Conservation (phyloP, 2,329 filamentous ascomycete species). For the Fusarium xyrophilum region DNA sequence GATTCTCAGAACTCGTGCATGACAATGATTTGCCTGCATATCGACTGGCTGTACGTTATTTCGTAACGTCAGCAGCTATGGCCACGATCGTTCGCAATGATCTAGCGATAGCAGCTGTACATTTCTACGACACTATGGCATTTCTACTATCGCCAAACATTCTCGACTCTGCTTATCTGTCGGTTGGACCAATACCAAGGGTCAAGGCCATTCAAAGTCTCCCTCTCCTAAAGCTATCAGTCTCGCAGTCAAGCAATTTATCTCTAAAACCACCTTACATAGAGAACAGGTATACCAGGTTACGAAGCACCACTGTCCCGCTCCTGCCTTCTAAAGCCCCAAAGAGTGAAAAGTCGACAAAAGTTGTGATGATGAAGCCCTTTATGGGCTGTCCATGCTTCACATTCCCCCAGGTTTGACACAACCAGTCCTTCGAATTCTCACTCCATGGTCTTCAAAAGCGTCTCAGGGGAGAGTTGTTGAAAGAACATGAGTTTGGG, state of each 20-base stretch:
- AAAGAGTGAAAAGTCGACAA: not conserved
- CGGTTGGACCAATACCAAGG: fast-evolving
- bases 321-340: not conserved
- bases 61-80: not conserved
- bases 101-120: not conserved
- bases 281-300: not conserved
- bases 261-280: not conserved
- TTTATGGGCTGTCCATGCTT: not conserved
- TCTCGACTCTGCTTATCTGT: not conserved
- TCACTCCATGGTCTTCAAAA: fast-evolving
- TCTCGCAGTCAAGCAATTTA: not conserved
- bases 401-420: fast-evolving
- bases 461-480: not conserved
- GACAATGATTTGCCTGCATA: not conserved
- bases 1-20: no score
- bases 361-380: not conserved
- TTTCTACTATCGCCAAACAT: not conserved
- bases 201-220: not conserved
- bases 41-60: not conserved
- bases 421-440: not conserved
- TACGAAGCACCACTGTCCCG: not conserved
- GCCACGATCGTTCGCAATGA: not conserved
- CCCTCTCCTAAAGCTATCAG: not conserved
- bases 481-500: not conserved
- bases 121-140: not conserved